phyloP scores from a whole-genome alignment of 805 yeast genomes.

The Starmerella khaoyaiensis region DNA sequence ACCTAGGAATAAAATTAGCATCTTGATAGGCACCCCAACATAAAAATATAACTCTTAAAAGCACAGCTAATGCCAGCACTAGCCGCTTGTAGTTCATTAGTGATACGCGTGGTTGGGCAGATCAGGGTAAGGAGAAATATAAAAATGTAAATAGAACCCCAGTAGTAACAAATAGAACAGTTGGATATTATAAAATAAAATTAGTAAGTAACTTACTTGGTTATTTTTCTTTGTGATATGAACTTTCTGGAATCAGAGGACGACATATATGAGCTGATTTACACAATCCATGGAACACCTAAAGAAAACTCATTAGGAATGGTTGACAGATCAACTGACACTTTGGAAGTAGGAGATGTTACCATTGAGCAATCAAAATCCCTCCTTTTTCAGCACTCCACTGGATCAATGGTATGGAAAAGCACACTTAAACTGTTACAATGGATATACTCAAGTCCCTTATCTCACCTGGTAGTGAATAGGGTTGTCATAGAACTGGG shows the following conservation, averaged over 20 bases:
- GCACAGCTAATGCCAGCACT: slow-evolving; percentile 23
- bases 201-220: too few relatives aligned
- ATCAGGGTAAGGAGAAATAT: too few relatives aligned
- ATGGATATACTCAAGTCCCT: slow-evolving; percentile 5
- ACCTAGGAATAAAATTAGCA: slow-evolving; percentile 58
- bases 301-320: slow-evolving; percentile 14
- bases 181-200: too few relatives aligned
- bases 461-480: neutral
- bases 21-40: slow-evolving; percentile 81
- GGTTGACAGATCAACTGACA: neutral
- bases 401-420: slow-evolving; percentile 23
- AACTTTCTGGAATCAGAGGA: too few relatives aligned
- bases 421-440: slow-evolving; percentile 15
- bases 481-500: slow-evolving; percentile 20
- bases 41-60: slow-evolving; percentile 48
- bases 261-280: slow-evolving; percentile 7
- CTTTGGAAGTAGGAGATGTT: slow-evolving; percentile 6
- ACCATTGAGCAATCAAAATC: slow-evolving; percentile 15
- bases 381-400: slow-evolving; percentile 16
- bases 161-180: too few relatives aligned
- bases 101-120: too few relatives aligned
- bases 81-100: too few relatives aligned
- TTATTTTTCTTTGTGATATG: too few relatives aligned
- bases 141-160: too few relatives aligned
- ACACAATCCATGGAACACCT: neutral